Conservation (phyloP, 1,139 yeast genomes). For the Lizanozyma gosingica region DNA sequence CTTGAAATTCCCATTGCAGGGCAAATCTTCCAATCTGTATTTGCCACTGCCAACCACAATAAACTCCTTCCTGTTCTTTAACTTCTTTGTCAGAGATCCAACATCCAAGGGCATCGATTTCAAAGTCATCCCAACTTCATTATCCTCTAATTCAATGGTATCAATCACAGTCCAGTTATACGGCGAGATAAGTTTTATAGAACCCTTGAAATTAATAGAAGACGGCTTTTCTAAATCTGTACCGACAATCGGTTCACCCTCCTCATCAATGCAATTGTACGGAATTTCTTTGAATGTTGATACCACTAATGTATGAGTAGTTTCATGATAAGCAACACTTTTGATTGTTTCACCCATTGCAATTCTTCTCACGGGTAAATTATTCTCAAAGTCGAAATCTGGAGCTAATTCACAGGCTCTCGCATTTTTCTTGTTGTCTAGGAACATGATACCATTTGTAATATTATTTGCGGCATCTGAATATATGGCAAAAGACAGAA, state of each 20-base stretch:
- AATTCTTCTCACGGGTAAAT: conserved; percentile 51
- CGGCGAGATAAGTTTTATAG: conserved; percentile 62
- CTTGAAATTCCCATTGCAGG: conserved; percentile 73
- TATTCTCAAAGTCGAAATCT: conserved; percentile 50
- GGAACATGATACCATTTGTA: conserved; percentile 55
- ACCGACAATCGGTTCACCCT: conserved; percentile 58
- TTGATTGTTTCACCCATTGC: conserved; percentile 57
- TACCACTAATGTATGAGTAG: conserved; percentile 54
- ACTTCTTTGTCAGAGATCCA: conserved; percentile 37
- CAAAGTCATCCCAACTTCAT: conserved; percentile 58
- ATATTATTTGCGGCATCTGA: conserved; percentile 22
- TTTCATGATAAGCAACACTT: conserved; percentile 64
- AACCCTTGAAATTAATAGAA: conserved; percentile 51
- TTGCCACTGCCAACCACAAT: conserved; percentile 74
- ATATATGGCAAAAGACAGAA: conserved; percentile 53
- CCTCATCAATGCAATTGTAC: conserved; percentile 69
- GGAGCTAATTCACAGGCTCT: conserved; percentile 55
- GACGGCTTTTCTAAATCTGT: conserved; percentile 38
- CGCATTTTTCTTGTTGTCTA: conserved; percentile 65
- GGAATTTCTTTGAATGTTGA: conserved; percentile 56
- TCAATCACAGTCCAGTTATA: conserved; percentile 73
- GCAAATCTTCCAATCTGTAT: conserved; percentile 73
- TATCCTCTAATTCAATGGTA: conserved; percentile 51
- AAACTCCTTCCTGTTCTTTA: conserved; percentile 56
- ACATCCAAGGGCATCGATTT: conserved; percentile 52